These are phyloP conservation scores for Penicillium sp. DNA, from an alignment of 2,329 filamentous ascomycete genomes.

Conservation along the genomic window DNA sequence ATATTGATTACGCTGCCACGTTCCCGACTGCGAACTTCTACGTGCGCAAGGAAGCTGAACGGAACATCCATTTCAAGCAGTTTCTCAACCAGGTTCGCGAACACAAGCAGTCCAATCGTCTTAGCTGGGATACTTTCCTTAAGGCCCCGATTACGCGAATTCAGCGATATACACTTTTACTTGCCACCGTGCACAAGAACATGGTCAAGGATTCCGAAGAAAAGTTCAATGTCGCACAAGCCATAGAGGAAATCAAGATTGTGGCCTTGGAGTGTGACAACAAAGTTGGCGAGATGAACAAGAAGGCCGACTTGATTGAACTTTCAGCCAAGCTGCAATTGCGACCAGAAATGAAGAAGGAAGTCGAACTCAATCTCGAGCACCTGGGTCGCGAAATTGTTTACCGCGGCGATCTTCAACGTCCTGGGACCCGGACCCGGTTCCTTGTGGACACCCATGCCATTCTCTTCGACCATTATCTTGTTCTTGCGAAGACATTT, in stretches of 20 bases:
- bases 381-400: slow-evolving; percentile 92
- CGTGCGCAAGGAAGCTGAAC: slow-evolving; percentile 78
- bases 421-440: slow-evolving; percentile 80
- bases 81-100: slow-evolving; percentile 80
- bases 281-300: slow-evolving; percentile 87
- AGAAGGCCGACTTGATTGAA: slow-evolving; percentile 86
- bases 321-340: slow-evolving; percentile 80
- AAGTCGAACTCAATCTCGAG: slow-evolving; percentile 82
- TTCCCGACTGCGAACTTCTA: slow-evolving; percentile 83
- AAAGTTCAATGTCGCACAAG: slow-evolving; percentile 77
- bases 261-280: slow-evolving; percentile 90
- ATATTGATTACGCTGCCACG: slow-evolving; percentile 86
- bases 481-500: slow-evolving; percentile 83
- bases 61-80: slow-evolving; percentile 80
- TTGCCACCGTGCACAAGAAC: slow-evolving; percentile 80
- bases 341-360: slow-evolving; percentile 79
- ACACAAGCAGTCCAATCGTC: slow-evolving; percentile 75
- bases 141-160: slow-evolving; percentile 91
- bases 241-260: slow-evolving; percentile 86
- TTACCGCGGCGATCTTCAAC: slow-evolving; percentile 82
- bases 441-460: slow-evolving; percentile 96
- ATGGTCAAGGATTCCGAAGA: slow-evolving; percentile 84
- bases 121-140: slow-evolving; percentile 92
- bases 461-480: slow-evolving; percentile 92
- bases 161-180: slow-evolving; percentile 82